Evolutionary conservation across 2,329 filamentous ascomycete genomes (phyloP), one percentile per base, ranked within the genome.

Genomic region (Phialocephala sp.): DNA sequence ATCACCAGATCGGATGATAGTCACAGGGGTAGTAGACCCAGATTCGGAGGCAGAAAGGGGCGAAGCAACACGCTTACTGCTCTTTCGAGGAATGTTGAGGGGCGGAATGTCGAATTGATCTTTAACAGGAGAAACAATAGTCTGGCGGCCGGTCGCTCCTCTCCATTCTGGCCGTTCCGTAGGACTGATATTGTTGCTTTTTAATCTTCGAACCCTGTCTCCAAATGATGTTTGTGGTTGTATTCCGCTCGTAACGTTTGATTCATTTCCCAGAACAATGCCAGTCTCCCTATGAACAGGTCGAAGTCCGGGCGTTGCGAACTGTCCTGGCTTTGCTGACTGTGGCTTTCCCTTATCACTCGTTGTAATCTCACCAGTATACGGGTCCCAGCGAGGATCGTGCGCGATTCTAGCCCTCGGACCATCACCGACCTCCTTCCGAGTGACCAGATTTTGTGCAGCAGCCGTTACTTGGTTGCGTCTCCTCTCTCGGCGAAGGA

Each of bases 71-170:
- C 68, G 69, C 72, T 81, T 85, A 72, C 77, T 81, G 72, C 77
- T 83, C 75, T 81, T 86, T 50, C 79, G 80, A 18, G 84, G 83
- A 63, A 90, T 80, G 66, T 79, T 83, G 50, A 90, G 77, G n/a
- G 87, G 85, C 64, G 84, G 78, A 15, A 83, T 84, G 65, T 81
- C 79, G 50, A 79, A 80, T 41, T 86, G 85, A 74, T 92, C 89
- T 73, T 81, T 84, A 43, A 92, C 84, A 3, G 90, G 88, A 54
- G 84, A 83, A 39, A 91, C 84, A 63, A 92, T 82, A 41, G 85
- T 81, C 50, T 84, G 83, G 69, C 91, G 86, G 35, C 91, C 91
- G 75, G 88, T 92, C 43, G 88, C 87, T 20, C 91, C 91, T 72
- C 88, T 89, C 91, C 91, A 93, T 64, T 88, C 83, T 5, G 88